Evolutionary conservation across 2,329 filamentous ascomycete genomes (phyloP), one percentile per base, ranked within the genome.

Genomic region (Zasmidium angulare): DNA sequence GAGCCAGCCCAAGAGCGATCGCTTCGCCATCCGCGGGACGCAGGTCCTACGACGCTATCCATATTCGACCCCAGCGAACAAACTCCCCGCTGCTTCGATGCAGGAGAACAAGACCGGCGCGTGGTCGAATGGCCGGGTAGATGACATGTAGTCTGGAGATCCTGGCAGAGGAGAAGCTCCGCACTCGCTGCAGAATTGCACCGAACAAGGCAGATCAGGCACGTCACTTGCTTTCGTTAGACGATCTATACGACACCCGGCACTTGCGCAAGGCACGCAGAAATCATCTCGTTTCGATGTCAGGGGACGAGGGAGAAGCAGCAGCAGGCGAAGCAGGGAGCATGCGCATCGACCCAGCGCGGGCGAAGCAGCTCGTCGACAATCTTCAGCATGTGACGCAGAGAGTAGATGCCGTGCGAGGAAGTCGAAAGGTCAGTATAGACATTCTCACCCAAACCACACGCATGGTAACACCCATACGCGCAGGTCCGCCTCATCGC

Each of bases 401-500:
- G 53, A 76, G 75, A 50, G 75, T 81, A 57, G 71, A 75, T 58
- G 68, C 71, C 40, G 78, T 63, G 23, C 56, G 61, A 56, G 60
- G 60, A 23, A 64, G 61, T 54, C 60, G 67, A 17, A 50, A 62
- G 52, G 66, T 68, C 57, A n/a, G 19, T 21, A 12, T 14, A 29
- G 49, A 46, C 17, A 43, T 19, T 3, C 36, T 17, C 11, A 10
- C 12, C 36, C 9, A 7, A 12, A 17, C 50, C 46, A 52, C 21
- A 60, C 55, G 58, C 55, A 69, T 23, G 26, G 11, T 49, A 48
- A 22, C 12, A 29, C 21, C 3, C 17, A 40, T 29, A 7, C 23
- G 21, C n/a, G n/a, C 66, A 91, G 87, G 84, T 93, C 63, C 88
- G 95, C 50, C 84, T 99, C 43, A 92, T 99, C 46, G 93, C 95